Conservation (phyloP, 108 stramenopile species). For the Nannochloropsis salina region DNA sequence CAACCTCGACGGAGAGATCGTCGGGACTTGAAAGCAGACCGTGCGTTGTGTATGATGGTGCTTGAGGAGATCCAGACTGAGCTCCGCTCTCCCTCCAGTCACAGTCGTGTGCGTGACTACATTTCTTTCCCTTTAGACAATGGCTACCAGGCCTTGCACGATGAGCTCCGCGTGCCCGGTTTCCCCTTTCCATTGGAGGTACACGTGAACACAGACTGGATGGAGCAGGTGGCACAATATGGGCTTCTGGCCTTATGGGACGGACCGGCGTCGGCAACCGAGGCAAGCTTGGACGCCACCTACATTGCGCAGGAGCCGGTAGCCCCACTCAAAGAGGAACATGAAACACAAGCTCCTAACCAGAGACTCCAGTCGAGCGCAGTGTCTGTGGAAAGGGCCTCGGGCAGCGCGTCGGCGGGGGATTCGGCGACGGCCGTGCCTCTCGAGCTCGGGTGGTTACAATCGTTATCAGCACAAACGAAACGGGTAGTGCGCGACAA, state of each 20-base stretch:
- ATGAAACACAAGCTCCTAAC: neutral
- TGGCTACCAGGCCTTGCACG: neutral
- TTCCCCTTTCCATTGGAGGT: conserved; percentile 1
- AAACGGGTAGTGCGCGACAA: neutral
- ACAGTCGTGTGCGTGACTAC: conserved; percentile 3
- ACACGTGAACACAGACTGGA: neutral
- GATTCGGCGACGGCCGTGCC: neutral
- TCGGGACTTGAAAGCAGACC: conserved; percentile 1
- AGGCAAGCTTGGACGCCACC: neutral
- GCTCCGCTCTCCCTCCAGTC: conserved; percentile 1
- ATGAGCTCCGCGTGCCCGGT: neutral
- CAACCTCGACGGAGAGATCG: neutral
- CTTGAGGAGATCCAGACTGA: neutral
- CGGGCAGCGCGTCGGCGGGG: neutral
- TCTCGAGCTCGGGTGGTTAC: neutral
- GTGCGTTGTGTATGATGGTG: conserved; percentile 3
- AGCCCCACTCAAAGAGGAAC: neutral
- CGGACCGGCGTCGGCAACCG: neutral
- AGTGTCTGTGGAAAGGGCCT: neutral
- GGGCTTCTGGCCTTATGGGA: neutral
- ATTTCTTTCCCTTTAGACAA: conserved; percentile 20
- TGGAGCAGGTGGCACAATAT: neutral
- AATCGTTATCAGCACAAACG: neutral
- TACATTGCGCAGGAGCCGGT: no score
- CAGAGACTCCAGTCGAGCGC: neutral